phyloP scores from a whole-genome alignment of 2,329 filamentous ascomycete species.

The Phyllosticta ampelicida region DNA sequence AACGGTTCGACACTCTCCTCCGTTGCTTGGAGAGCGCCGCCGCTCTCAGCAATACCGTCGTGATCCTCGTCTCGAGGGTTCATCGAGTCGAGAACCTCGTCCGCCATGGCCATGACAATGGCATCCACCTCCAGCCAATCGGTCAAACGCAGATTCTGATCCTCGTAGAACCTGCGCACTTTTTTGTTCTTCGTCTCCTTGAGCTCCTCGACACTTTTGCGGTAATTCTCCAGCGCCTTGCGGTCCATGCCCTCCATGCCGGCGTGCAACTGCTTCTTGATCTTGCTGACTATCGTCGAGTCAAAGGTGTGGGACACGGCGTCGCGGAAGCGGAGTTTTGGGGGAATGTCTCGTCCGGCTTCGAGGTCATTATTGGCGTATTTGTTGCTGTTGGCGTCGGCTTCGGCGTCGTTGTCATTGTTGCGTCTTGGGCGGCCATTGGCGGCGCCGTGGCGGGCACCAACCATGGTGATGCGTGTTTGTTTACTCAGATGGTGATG shows the following conservation, averaged over 20 bases:
- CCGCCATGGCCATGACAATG: slow-evolving; percentile 44
- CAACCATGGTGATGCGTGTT: not conserved
- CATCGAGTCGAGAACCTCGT: slow-evolving; percentile 48
- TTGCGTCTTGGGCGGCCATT: not conserved
- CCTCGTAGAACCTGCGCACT: slow-evolving; percentile 43
- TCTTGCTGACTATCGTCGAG: slow-evolving; percentile 32
- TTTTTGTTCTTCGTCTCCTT: slow-evolving; percentile 44
- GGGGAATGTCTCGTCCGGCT: not conserved
- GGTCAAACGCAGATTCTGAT: slow-evolving; percentile 44
- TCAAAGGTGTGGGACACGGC: slow-evolving; percentile 36
- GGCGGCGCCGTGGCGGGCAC: not conserved
- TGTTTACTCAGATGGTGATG: not conserved
- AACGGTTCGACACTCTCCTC: slow-evolving; percentile 44
- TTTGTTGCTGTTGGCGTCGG: not conserved
- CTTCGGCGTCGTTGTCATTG: not conserved
- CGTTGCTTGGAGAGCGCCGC: slow-evolving; percentile 38
- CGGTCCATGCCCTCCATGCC: slow-evolving; percentile 34
- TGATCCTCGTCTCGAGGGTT: slow-evolving; percentile 44
- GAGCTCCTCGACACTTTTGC: slow-evolving; percentile 26
- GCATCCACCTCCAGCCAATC: slow-evolving; percentile 51
- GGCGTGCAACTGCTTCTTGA: slow-evolving; percentile 40
- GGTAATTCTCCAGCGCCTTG: slow-evolving; percentile 35
- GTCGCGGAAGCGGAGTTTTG: slow-evolving; percentile 35
- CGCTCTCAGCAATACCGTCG: slow-evolving; percentile 43
- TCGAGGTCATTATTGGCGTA: not conserved